These are phyloP conservation scores for Rhamnella rubrinervis DNA, from an alignment of 331 rosid species.

Conservation along the genomic window DNA sequence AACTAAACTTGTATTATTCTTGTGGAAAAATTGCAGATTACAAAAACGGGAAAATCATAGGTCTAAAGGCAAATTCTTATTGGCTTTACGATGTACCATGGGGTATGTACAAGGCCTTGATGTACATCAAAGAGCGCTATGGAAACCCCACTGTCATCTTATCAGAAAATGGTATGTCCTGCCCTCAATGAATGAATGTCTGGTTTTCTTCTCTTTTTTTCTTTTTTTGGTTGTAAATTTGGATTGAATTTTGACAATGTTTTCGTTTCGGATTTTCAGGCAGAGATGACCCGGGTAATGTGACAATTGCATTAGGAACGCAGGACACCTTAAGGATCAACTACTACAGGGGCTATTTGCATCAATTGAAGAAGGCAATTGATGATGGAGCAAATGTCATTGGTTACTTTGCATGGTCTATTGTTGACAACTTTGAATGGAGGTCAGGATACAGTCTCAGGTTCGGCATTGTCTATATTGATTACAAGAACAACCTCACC, in stretches of 20 bases:
- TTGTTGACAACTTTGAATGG: conserved; percentile 96
- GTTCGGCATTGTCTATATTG: conserved; percentile 86
- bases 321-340: conserved; percentile 65
- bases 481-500: conserved; percentile 67
- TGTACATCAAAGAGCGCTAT: conserved; percentile 54
- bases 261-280: conserved; percentile 30
- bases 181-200: conserved; percentile 28
- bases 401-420: conserved; percentile 91
- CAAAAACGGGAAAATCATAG: conserved; percentile 61
- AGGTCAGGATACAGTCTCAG: conserved; percentile 85
- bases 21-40: conserved; percentile 37
- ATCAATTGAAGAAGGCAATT: conserved; percentile 57
- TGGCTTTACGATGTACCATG: conserved; percentile 82
- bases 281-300: conserved; percentile 65
- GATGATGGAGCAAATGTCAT: conserved; percentile 75
- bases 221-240: no score
- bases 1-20: background rate
- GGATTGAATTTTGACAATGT: no score
- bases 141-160: conserved; percentile 63
- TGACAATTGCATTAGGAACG: conserved; percentile 47
- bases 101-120: conserved; percentile 68
- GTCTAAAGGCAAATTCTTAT: conserved; percentile 58
- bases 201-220: no score
- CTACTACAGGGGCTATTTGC: conserved; percentile 54
- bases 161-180: conserved; percentile 56